Evolutionary conservation across 176 grass and related monocot species (phyloP), one percentile per base, ranked within the genome.

Genomic region (Secale cereale): DNA sequence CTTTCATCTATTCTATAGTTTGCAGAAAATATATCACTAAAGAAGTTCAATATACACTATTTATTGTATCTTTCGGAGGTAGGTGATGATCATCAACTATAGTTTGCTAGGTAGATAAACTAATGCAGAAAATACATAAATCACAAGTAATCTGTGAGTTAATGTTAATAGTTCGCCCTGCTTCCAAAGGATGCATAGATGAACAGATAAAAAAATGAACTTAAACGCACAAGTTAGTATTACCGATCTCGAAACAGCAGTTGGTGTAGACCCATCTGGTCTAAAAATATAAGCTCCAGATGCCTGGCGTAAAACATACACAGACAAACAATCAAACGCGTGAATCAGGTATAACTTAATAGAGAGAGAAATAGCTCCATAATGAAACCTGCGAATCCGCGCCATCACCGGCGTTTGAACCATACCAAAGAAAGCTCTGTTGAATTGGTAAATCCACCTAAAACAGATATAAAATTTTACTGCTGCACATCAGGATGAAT

Each of bases 211-310:
- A 43, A 60, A 46, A 79, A 57, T 26, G 41, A 57, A 59, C 48
- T 37, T 10, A 39, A 63, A 65, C 4, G 30, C 46, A 26, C 76
- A 76, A 57, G 50, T 23, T 41, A 87, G 74, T 83, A n/a, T 73
- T 60, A 97, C 95, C 89, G 3, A 68, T 88, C 66, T 86, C 83
- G 95, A 93, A 83, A 90, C 59, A 66, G 48, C 39, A 75, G 72
- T 91, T 3, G 95, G 90, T 54, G 75, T 84, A 86, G 79, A 27
- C 40, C 90, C 92, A 94, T 97, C 85, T 59, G 92, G 92, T 65
- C 92, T 82, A 88, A 97, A 97, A 79, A 97, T 92, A 82, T 97
- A 97, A 14, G 95, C 92, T 85, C 95, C 95, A 46, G 95, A 97
- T 81, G 95, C 88, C 95, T 97, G 86, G 9, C 67, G 70, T 77